A percentile compares a stretch with the other conserved stretches of the same genome.
These are phyloP conservation scores for Pleurotus salmoneostramineus DNA, from an alignment of 768 basidiomycete genomes.

Conservation along the genomic window DNA sequence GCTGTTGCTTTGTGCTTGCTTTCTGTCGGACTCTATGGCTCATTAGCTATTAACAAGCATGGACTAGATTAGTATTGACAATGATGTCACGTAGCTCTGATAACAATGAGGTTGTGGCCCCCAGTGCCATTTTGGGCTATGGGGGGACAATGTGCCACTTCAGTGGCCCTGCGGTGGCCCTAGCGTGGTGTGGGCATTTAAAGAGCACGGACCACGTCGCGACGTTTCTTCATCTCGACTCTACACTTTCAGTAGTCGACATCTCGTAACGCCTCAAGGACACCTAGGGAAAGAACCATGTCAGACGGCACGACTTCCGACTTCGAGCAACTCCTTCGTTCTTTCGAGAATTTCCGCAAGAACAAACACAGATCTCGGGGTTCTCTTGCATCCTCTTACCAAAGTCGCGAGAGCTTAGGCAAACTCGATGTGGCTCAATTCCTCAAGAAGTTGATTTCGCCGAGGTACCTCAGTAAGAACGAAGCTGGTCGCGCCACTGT, in stretches of 20 bases:
- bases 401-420: slow-evolving; percentile 17
- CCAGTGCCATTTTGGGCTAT: background rate
- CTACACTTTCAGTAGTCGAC: background rate
- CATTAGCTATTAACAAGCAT: background rate
- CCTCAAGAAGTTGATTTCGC: slow-evolving; percentile 26
- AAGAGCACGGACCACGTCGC: background rate
- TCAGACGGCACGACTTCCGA: slow-evolving; percentile 30
- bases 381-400: slow-evolving; percentile 21
- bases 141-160: background rate
- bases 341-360: slow-evolving; percentile 42
- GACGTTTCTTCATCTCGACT: slow-evolving; percentile 8
- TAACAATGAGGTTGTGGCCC: background rate
- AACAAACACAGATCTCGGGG: slow-evolving; percentile 37
- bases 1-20: no score
- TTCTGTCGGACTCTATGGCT: no score
- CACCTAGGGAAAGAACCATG: background rate
- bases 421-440: slow-evolving; percentile 35
- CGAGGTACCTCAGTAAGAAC: slow-evolving; percentile 14
- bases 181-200: background rate
- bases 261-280: background rate
- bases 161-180: background rate
- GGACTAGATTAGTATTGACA: background rate
- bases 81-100: background rate
- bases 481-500: slow-evolving; percentile 17
- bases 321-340: slow-evolving; percentile 47